Evolutionary conservation across 352 stramenopile species (phyloP).

Genomic region (Phytophthora constricta): DNA sequence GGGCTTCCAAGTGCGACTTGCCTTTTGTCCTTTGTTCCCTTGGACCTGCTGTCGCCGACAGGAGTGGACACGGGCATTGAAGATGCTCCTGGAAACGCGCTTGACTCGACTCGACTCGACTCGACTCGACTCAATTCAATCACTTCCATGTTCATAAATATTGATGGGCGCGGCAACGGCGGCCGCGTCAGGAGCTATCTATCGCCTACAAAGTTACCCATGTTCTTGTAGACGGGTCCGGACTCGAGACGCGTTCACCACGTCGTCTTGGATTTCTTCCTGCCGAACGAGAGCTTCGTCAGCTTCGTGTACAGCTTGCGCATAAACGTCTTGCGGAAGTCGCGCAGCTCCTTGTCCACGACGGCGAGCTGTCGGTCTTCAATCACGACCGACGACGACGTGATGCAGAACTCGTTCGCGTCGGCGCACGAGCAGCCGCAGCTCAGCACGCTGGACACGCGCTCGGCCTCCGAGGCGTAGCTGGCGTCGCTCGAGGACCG

Average conservation of each 20-base stretch:
- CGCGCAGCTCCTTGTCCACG: constrained; percentile 68
- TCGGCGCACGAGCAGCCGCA: constrained; percentile 52
- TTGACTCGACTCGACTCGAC: neutral
- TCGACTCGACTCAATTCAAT: constrained; percentile 4
- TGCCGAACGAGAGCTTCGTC: constrained; percentile 50
- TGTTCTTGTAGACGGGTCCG: constrained; percentile 24
- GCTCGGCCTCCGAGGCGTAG: constrained; percentile 43
- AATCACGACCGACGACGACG: constrained; percentile 61
- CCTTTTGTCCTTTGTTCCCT: neutral
- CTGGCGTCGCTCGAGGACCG: constrained; percentile 44
- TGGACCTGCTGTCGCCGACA: neutral
- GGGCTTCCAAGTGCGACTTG: neutral
- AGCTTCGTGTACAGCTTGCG: constrained; percentile 63
- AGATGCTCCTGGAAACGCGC: neutral
- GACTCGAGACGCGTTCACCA: constrained; percentile 4
- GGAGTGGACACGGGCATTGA: neutral
- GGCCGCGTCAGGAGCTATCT: neutral
- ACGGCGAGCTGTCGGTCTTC: constrained; percentile 72
- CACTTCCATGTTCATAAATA: constrained; percentile 36
- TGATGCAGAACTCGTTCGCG: constrained; percentile 45
- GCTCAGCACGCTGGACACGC: constrained; percentile 50
- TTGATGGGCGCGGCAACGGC: constrained; percentile 13
- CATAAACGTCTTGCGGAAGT: constrained; percentile 66
- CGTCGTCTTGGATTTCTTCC: constrained; percentile 30
- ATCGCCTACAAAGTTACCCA: constrained; percentile 27